These are phyloP conservation scores for Volvox carteri DNA, from an alignment of 163 green algal species.

Conservation along the genomic window DNA sequence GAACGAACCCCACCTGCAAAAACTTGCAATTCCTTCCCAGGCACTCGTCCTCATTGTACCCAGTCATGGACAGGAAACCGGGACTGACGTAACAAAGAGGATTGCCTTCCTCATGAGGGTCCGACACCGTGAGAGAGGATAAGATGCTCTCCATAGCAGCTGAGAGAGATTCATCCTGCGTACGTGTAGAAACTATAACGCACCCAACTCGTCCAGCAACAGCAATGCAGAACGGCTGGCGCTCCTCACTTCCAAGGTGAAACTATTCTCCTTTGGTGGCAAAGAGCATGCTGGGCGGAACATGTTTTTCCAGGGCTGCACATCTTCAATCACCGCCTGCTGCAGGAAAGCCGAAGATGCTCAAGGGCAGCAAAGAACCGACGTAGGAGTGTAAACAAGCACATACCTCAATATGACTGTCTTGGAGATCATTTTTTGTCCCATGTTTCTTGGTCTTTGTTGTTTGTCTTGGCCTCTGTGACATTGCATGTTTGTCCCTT, in stretches of 20 bases:
- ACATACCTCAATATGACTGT: background rate
- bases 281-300: constrained; percentile 8
- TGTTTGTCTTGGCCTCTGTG: constrained; percentile 2
- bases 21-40: constrained; percentile 61
- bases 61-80: constrained; percentile 56
- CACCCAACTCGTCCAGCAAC: too few relatives aligned
- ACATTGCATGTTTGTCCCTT: constrained; percentile 41
- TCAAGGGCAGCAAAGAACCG: background rate
- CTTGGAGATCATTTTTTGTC: background rate
- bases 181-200: too few relatives aligned
- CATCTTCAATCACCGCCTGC: constrained; percentile 8
- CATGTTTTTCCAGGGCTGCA: constrained; percentile 34
- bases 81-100: constrained; percentile 57
- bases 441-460: constrained; percentile 21
- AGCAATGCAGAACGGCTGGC: background rate
- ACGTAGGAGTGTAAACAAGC: background rate
- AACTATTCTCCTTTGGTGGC: constrained; percentile 34
- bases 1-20: too few relatives aligned
- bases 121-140: constrained; percentile 48
- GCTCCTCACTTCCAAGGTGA: constrained; percentile 37
- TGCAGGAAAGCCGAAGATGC: background rate
- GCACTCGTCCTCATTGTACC: constrained; percentile 51
- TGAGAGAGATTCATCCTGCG: constrained; percentile 42
- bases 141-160: constrained; percentile 31
- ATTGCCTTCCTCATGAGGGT: constrained; percentile 52